These are phyloP conservation scores for Infundibulicybe gibba DNA, from an alignment of 768 basidiomycete species.

Conservation along the genomic window DNA sequence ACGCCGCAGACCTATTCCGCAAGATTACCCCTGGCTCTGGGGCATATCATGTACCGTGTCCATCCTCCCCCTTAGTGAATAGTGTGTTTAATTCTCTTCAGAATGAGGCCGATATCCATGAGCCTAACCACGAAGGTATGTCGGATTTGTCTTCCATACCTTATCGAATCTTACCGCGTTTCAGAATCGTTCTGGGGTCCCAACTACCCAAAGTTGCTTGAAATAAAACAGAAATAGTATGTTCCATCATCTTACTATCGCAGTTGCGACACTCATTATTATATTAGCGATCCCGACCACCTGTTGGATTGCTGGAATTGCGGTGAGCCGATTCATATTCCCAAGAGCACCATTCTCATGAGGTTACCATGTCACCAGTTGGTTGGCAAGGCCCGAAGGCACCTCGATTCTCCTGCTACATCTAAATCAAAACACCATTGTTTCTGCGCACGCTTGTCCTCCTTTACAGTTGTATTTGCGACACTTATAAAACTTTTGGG, in stretches of 20 bases:
- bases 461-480: too few relatives aligned
- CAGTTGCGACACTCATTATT: background rate
- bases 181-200: conserved; percentile 36
- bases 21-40: conserved; percentile 23
- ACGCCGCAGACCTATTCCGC: conserved; percentile 15
- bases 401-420: too few relatives aligned
- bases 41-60: conserved; percentile 34
- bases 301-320: conserved; percentile 50
- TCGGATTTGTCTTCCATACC: background rate
- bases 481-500: too few relatives aligned
- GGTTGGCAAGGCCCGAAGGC: background rate
- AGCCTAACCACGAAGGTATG: conserved; percentile 30
- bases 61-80: background rate
- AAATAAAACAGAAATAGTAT: conserved; percentile 45
- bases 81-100: conserved; percentile 6
- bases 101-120: conserved; percentile 49
- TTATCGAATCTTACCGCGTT: background rate
- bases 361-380: background rate
- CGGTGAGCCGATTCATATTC: conserved; percentile 22
- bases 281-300: conserved; percentile 38
- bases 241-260: conserved; percentile 8
- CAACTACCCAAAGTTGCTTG: conserved; percentile 34
- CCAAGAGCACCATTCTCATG: background rate
- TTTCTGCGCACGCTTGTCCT: too few relatives aligned
- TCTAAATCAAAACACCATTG: too few relatives aligned